Percentiles rank a stretch among this genome's conserved stretches.
Conservation (phyloP, 306 rosid genomes). For the Fagus sylvatica region DNA sequence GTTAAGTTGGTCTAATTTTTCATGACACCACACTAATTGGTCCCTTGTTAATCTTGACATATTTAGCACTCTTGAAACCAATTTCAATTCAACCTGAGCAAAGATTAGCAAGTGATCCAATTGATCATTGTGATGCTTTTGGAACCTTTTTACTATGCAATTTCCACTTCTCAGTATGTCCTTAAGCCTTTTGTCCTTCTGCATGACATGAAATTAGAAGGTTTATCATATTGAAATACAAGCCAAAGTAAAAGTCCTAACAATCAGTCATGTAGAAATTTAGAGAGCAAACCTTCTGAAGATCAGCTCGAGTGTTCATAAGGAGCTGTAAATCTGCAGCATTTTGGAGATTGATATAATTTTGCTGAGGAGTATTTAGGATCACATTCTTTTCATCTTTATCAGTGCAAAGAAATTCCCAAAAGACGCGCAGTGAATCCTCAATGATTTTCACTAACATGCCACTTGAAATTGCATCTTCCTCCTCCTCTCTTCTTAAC, state of each 20-base stretch:
- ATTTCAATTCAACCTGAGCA: slow-evolving; percentile 74
- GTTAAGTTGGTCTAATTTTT: slow-evolving; percentile 51
- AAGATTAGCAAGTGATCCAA: slow-evolving; percentile 47
- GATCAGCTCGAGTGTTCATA: slow-evolving; percentile 37
- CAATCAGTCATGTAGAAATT: neutral
- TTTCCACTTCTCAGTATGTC: slow-evolving; percentile 67
- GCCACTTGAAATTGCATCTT: slow-evolving; percentile 37
- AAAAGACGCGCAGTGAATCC: slow-evolving; percentile 66
- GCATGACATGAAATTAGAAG: slow-evolving; percentile 21
- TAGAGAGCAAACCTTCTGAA: slow-evolving; percentile 58
- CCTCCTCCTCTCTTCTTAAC: slow-evolving; percentile 35
- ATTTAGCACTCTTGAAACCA: slow-evolving; percentile 70
- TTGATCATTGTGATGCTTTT: slow-evolving; percentile 52
- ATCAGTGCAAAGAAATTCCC: slow-evolving; percentile 66
- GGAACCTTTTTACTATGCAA: slow-evolving; percentile 75
- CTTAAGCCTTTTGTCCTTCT: slow-evolving; percentile 71
- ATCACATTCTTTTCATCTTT: slow-evolving; percentile 47
- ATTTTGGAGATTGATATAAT: slow-evolving; percentile 39
- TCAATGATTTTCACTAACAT: slow-evolving; percentile 50
- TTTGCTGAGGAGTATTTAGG: slow-evolving; percentile 38
- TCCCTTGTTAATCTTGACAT: slow-evolving; percentile 65
- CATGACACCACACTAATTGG: slow-evolving; percentile 69
- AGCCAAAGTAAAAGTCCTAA: neutral
- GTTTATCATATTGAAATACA: neutral
- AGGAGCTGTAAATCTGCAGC: slow-evolving; percentile 44